phyloP scores from a whole-genome alignment of 331 rosid species.

The Phaseolus coccineus region DNA sequence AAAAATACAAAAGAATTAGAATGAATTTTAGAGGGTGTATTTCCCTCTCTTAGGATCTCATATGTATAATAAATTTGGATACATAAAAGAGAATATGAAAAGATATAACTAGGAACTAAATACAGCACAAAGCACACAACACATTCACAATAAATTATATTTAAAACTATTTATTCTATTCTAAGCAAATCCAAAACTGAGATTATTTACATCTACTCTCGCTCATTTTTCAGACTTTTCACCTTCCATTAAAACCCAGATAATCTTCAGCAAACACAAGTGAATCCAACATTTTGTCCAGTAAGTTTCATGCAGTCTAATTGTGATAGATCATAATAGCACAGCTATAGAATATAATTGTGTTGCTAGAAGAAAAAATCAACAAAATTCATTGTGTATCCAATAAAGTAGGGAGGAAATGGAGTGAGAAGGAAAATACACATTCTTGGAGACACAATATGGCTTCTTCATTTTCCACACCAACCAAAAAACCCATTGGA shows the following conservation, averaged over 20 bases:
- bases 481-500: constrained; percentile 23
- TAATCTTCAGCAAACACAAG: constrained; percentile 8
- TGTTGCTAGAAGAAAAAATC: background rate
- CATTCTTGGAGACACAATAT: background rate
- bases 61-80: too few relatives aligned
- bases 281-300: background rate
- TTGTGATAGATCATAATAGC: background rate
- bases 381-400: background rate
- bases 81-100: too few relatives aligned
- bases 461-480: constrained; percentile 20
- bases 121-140: too few relatives aligned
- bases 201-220: background rate
- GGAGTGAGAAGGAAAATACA: background rate
- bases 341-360: too few relatives aligned
- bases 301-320: constrained; percentile 20
- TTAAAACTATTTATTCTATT: too few relatives aligned
- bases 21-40: too few relatives aligned
- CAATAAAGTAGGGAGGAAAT: background rate
- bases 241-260: background rate
- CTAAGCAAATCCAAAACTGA: too few relatives aligned
- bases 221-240: background rate
- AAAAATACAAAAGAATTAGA: too few relatives aligned
- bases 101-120: too few relatives aligned
- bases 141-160: too few relatives aligned
- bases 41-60: too few relatives aligned